Conservation (phyloP, 441 rosid genomes). For the Francoa sonchifolia region DNA sequence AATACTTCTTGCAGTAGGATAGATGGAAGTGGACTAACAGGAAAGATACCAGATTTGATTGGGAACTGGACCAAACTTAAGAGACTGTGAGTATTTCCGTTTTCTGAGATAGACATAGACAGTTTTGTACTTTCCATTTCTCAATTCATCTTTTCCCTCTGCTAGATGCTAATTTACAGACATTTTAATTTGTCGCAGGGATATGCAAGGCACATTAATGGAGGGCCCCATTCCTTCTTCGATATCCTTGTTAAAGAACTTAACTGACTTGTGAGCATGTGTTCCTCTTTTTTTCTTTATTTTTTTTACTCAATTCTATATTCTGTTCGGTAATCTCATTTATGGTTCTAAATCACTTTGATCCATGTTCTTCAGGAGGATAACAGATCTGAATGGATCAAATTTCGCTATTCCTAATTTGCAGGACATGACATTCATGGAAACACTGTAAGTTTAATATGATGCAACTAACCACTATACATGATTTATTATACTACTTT, state of each 20-base stretch:
- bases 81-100: slow-evolving; percentile 36
- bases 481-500: not conserved
- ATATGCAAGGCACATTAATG: slow-evolving; percentile 75
- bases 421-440: slow-evolving; percentile 12
- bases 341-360: not conserved
- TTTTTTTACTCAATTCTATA: not conserved
- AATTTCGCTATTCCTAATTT: slow-evolving; percentile 43
- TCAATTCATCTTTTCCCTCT: not conserved
- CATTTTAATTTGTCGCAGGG: slow-evolving; percentile 21
- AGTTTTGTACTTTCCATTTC: too few relatives aligned
- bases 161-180: not conserved
- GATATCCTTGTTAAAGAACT: slow-evolving; percentile 35
- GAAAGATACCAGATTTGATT: slow-evolving; percentile 65
- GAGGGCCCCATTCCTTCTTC: slow-evolving; percentile 71
- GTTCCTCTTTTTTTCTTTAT: too few relatives aligned
- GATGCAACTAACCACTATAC: not conserved
- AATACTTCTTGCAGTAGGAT: slow-evolving; percentile 39
- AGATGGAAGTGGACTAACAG: slow-evolving; percentile 64
- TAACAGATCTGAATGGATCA: slow-evolving; percentile 55
- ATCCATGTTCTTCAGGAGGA: slow-evolving; percentile 37
- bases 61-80: slow-evolving; percentile 61
- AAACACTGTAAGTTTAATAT: slow-evolving; percentile 37
- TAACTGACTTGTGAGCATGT: slow-evolving; percentile 40
- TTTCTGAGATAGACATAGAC: too few relatives aligned
- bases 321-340: not conserved